phyloP scores from a whole-genome alignment of 2,329 filamentous ascomycete species.

The Graphilbum ipis-grandicollis region DNA sequence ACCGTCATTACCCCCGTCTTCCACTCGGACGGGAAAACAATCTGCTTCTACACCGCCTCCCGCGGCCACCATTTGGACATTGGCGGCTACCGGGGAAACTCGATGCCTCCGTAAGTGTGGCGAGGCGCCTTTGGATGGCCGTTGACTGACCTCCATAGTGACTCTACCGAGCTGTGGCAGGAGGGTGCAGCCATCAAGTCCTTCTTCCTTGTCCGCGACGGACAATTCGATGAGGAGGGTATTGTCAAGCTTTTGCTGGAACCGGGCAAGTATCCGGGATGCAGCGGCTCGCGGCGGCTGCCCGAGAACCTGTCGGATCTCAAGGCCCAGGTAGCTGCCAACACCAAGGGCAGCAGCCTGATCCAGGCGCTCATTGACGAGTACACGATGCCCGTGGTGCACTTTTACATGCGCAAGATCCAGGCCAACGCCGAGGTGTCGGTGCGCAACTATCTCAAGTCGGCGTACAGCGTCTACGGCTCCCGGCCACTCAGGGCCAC shows the following conservation, averaged over 20 bases:
- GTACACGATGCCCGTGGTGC: slow-evolving; percentile 57
- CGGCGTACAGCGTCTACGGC: slow-evolving; percentile 41
- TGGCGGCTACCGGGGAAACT: slow-evolving; percentile 62
- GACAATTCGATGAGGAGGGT: slow-evolving; percentile 60
- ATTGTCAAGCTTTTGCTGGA: slow-evolving; percentile 56
- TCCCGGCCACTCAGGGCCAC: slow-evolving; percentile 51
- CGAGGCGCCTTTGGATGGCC: not conserved
- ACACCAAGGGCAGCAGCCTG: slow-evolving; percentile 65
- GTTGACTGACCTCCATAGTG: slow-evolving; percentile 10
- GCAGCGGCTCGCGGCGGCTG: slow-evolving; percentile 59
- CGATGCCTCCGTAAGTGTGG: slow-evolving; percentile 46
- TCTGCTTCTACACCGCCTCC: slow-evolving; percentile 67
- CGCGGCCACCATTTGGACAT: slow-evolving; percentile 72
- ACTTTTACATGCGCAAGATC: slow-evolving; percentile 70
- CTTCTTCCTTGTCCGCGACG: slow-evolving; percentile 57
- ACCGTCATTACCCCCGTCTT: slow-evolving; percentile 69
- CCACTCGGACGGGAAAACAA: slow-evolving; percentile 42
- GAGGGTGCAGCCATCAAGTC: slow-evolving; percentile 48
- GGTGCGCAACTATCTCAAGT: slow-evolving; percentile 56
- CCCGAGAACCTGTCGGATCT: slow-evolving; percentile 74
- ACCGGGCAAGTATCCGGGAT: slow-evolving; percentile 57
- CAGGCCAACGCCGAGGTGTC: slow-evolving; percentile 63
- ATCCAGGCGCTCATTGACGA: slow-evolving; percentile 62
- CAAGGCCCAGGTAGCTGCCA: slow-evolving; percentile 72
- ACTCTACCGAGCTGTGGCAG: slow-evolving; percentile 45